Evolutionary conservation across 73 alveolate species (phyloP).

Genomic region (Paramecium tetraurelia): DNA sequence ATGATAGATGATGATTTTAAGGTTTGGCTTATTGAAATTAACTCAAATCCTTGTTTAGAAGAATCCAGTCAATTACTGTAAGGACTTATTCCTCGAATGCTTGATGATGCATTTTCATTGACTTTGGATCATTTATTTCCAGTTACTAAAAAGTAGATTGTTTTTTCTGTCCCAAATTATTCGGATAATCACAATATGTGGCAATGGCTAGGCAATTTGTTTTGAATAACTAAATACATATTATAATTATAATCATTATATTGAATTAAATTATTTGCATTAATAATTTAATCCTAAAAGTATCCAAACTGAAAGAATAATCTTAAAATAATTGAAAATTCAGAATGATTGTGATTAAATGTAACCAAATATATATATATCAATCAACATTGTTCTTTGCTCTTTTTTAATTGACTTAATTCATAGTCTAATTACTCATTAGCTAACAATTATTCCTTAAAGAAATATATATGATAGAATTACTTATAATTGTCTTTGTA

Average conservation of each 20-base stretch:
- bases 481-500: slow-evolving; percentile 37
- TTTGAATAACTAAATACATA: neutral
- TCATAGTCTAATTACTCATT: neutral
- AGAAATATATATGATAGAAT: neutral
- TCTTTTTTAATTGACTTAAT: neutral
- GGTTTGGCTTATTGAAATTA: slow-evolving; percentile 87
- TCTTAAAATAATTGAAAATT: too few relatives aligned
- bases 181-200: slow-evolving; percentile 24
- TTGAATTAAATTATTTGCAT: too few relatives aligned
- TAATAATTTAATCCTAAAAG: too few relatives aligned
- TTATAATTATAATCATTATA: neutral
- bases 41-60: slow-evolving; percentile 92
- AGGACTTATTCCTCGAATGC: slow-evolving; percentile 82
- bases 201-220: neutral
- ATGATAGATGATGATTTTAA: slow-evolving; percentile 82
- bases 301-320: too few relatives aligned
- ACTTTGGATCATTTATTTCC: slow-evolving; percentile 80
- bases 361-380: neutral
- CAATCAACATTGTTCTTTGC: neutral
- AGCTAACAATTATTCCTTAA: slow-evolving; percentile 45
- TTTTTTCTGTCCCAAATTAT: neutral
- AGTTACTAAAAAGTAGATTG: neutral
- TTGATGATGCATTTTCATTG: slow-evolving; percentile 88
- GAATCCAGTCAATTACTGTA: slow-evolving; percentile 77
- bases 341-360: neutral